A percentile compares a stretch with the other conserved stretches of the same genome.
These are phyloP conservation scores for Colletotrichum horii DNA, from an alignment of 2,329 filamentous ascomycete species.

Conservation along the genomic window DNA sequence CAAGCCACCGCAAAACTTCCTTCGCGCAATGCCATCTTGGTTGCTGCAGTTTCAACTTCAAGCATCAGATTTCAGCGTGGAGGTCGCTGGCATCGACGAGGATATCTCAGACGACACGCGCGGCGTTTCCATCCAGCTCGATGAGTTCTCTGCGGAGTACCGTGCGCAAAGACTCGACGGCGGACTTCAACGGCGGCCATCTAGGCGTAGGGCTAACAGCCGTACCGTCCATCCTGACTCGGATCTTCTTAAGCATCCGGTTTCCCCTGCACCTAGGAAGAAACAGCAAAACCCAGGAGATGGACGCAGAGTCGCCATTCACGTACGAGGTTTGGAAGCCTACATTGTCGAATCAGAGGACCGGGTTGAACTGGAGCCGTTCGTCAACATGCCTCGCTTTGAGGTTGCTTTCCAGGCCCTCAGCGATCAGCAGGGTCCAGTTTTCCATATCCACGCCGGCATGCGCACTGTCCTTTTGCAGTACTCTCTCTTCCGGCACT, in stretches of 20 bases:
- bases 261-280: constrained; percentile 51
- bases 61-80: constrained; percentile 86
- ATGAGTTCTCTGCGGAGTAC: constrained; percentile 89
- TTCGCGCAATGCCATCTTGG: constrained; percentile 84
- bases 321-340: constrained; percentile 83
- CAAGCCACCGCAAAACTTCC: constrained; percentile 66
- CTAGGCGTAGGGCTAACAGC: constrained; percentile 76
- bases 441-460: constrained; percentile 86
- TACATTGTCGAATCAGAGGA: constrained; percentile 90
- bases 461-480: constrained; percentile 81
- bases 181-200: constrained; percentile 60
- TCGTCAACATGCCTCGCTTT: constrained; percentile 83
- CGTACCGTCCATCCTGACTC: constrained; percentile 74
- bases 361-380: constrained; percentile 83
- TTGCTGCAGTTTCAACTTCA: constrained; percentile 83
- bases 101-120: constrained; percentile 82
- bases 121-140: constrained; percentile 84
- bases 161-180: constrained; percentile 76
- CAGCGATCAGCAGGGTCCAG: constrained; percentile 84
- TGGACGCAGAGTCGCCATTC: constrained; percentile 80
- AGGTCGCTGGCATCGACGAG: constrained; percentile 87
- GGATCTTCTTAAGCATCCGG: constrained; percentile 59
- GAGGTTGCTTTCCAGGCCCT: constrained; percentile 85
- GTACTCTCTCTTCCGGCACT: constrained; percentile 94
- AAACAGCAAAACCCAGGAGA: constrained; percentile 68